Evolutionary conservation across 2,329 filamentous ascomycete species (phyloP), one percentile per base, ranked within the genome.

Genomic region (Phoma herbarum): DNA sequence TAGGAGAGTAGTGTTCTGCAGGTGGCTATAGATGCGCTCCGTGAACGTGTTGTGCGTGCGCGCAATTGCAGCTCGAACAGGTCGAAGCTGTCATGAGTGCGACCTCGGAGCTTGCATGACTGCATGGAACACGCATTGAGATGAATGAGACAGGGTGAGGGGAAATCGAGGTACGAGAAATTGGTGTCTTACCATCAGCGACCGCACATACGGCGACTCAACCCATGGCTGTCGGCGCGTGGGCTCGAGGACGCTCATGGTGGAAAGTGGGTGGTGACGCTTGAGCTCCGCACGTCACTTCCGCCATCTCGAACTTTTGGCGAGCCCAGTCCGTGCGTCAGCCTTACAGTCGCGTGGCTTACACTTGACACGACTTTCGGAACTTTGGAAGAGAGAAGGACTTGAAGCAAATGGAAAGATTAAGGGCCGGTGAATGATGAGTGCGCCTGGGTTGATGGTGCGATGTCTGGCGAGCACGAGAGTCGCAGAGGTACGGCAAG

Each of bases 191-290:
- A 82, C 81, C 57, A 83, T 66, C 29, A 83, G 73, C 33, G 80
- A 82, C 62, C 79, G 76, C 52, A 81, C 56, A 60, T 81, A 82
- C n/a, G 80, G 81, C 60, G 80, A 82, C 55, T 82, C 79, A 57
- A 80, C 67, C 75, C 76, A 78, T 65, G 71, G 64, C 45, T 53
- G 31, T 39, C 66, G 52, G 46, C 60, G 62, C 54, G 62, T 50
- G 41, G 70, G 65, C 58, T 75, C 68, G 26, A 72, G 62, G 47
- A 69, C 69, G 68, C 71, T 70, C 73, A 75, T 76, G 50, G 63
- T 68, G 60, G 18, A 31, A 29, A 35, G 35, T 39, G 29, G 26
- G 44, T 70, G n/a, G 65, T 71, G 62, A 66, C 70, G 72, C 70
- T 57, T 56, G 61, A 64, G 64, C 64, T 67, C 55, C 39, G 26